Evolutionary conservation across 176 grass and related monocot genomes (phyloP).

Genomic region (Eragrostis nindensis): DNA sequence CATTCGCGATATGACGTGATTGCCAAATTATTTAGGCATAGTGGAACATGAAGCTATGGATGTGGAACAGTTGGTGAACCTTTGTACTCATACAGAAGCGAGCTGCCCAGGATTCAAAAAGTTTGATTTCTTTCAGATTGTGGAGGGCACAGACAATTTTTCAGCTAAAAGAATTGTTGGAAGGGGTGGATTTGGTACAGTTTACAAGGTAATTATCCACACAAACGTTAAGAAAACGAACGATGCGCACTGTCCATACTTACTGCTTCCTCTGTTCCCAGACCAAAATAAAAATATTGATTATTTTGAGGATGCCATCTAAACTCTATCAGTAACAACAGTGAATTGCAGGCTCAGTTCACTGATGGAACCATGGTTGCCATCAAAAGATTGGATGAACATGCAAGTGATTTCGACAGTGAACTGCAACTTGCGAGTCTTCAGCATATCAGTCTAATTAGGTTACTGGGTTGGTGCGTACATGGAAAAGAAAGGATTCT

Average conservation of each 20-base stretch:
- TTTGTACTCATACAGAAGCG: conserved; percentile 37
- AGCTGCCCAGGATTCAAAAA: conserved; percentile 33
- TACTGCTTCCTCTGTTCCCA: neutral
- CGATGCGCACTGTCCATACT: neutral
- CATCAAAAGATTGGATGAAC: conserved; percentile 26
- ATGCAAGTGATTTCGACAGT: neutral
- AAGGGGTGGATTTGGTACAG: conserved; percentile 31
- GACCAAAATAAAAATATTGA: neutral
- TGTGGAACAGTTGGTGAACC: conserved; percentile 17
- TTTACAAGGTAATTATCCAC: conserved; percentile 46
- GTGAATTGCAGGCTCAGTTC: conserved; percentile 39
- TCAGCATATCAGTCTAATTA: conserved; percentile 24
- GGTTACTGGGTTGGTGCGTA: conserved; percentile 43
- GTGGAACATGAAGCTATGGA: conserved; percentile 7
- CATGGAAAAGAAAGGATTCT: conserved; percentile 35
- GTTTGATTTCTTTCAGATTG: conserved; percentile 24
- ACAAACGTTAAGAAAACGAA: neutral
- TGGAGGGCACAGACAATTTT: conserved; percentile 27
- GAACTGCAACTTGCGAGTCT: conserved; percentile 39
- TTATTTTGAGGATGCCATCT: neutral
- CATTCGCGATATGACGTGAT: neutral
- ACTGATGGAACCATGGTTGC: conserved; percentile 30
- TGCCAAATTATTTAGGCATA: conserved; percentile 10
- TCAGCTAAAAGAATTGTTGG: neutral
- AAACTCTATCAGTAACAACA: neutral